Base-by-base conservation (phyloP, 2,329 filamentous ascomycete species). In the Pseudocercospora pini-densiflorae region DNA sequence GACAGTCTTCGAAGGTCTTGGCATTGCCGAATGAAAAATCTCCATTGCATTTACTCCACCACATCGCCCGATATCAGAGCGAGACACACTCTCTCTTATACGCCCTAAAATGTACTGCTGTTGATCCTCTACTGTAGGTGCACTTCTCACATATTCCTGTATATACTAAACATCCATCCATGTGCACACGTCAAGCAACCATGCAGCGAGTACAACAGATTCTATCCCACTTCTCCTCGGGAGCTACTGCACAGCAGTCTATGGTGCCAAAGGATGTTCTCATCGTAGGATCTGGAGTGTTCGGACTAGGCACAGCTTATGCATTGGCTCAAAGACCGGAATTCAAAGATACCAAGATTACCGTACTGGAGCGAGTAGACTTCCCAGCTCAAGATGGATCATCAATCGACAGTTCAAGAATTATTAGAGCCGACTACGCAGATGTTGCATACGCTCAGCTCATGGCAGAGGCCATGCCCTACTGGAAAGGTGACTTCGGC, bases 361-460 rank as follows among this genome's bases (percentile, higher is more conserved):
- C 86, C 6, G 76, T 90, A 36, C 77, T 90, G 62, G 88, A 90
- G 70, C 81, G 85, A 24, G 81, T 84, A 21, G 78, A 83, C 2
- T 87, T 88, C 63, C 87, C 87, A 23, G 84, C 87, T 60, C 84
- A 85, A 1, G 84, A 88, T 73, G 86, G 71, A 12, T 70, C 77
- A 6, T 75, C 73, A 47, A 80, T 89, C 67, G 88, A 90, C 76
- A 82, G 82, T 54, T 88, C 85, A 23, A 86, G 88, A 63, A 89
- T 89, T 70, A 83, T 90, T 59, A 84, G 88, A 36, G 85, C 89
- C 43, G 94, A 98, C 83, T 98, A 98, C 76, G 89, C 92, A 5
- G 89, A 94, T 75, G 81, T 87, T 0, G 86, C 89, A 23, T 98
- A 98, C 79, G 87, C 92, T 5, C 81, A 84, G 16, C 87, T 98